Evolutionary conservation across 2,329 filamentous ascomycete species (phyloP).

Genomic region (Trichoderma atroviride): DNA sequence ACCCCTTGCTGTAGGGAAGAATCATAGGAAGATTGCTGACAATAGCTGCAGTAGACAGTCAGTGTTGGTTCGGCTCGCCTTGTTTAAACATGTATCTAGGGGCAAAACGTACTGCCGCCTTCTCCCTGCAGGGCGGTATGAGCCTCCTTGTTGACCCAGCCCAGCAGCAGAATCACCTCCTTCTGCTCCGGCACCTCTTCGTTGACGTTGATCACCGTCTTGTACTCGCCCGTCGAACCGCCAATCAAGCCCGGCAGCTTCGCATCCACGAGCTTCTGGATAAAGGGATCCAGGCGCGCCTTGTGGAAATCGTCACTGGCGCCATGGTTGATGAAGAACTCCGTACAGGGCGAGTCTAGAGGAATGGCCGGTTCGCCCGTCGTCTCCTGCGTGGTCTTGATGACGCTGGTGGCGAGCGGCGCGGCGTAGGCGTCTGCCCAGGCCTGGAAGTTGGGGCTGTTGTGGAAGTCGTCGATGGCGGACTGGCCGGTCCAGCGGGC

Average conservation of each 20-base stretch:
- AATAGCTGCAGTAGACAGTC: slow-evolving; percentile 35
- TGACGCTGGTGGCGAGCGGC: slow-evolving; percentile 35
- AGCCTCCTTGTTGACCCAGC: slow-evolving; percentile 46
- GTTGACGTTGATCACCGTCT: slow-evolving; percentile 36
- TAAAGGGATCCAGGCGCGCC: slow-evolving; percentile 37
- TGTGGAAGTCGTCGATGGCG: slow-evolving; percentile 45
- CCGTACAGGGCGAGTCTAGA: slow-evolving; percentile 43
- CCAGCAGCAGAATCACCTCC: slow-evolving; percentile 41
- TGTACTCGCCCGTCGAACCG: slow-evolving; percentile 40
- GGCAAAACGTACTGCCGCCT: slow-evolving; percentile 35
- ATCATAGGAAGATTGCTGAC: slow-evolving; percentile 42
- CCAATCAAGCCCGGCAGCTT: slow-evolving; percentile 38
- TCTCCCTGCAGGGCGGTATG: slow-evolving; percentile 41
- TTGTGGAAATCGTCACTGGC: slow-evolving; percentile 38
- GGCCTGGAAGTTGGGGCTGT: slow-evolving; percentile 45
- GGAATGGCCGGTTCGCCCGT: slow-evolving; percentile 33
- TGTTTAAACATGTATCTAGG: not conserved
- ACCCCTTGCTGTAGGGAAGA: slow-evolving; percentile 35
- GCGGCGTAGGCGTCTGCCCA: slow-evolving; percentile 44
- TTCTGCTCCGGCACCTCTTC: slow-evolving; percentile 36
- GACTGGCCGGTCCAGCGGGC: slow-evolving; percentile 41
- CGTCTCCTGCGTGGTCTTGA: slow-evolving; percentile 30
- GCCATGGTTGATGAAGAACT: slow-evolving; percentile 43
- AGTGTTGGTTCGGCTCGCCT: not conserved
- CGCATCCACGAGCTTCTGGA: slow-evolving; percentile 30